Conservation (phyloP, 371 early-diverging fungal species). For the Actinomortierella wolfii region DNA sequence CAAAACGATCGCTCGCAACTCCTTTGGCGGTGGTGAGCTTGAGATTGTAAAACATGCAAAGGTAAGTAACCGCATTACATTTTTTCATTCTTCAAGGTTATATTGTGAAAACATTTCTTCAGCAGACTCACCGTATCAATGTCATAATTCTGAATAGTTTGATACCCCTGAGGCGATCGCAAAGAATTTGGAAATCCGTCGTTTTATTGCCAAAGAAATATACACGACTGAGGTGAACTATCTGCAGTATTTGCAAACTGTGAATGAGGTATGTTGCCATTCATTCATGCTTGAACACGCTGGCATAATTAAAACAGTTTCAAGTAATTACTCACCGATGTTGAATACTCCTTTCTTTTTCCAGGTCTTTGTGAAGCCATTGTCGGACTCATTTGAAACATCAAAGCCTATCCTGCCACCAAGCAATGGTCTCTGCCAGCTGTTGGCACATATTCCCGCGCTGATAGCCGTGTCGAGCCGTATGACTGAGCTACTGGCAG, state of each 20-base stretch:
- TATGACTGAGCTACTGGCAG: constrained; percentile 18
- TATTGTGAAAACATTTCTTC: too few relatives aligned
- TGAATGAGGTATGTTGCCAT: constrained; percentile 26
- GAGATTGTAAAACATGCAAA: constrained; percentile 41
- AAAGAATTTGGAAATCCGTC: constrained; percentile 43
- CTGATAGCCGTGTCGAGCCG: constrained; percentile 27
- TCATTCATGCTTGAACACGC: neutral
- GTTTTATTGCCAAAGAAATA: constrained; percentile 46
- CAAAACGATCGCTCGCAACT: constrained; percentile 42
- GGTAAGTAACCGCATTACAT: constrained; percentile 12
- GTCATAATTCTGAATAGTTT: constrained; percentile 27
- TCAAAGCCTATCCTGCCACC: constrained; percentile 43
- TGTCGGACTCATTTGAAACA: constrained; percentile 27
- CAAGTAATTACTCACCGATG: too few relatives aligned
- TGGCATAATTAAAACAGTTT: too few relatives aligned
- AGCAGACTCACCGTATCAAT: too few relatives aligned
- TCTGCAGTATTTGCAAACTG: constrained; percentile 37
- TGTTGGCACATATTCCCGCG: constrained; percentile 25
- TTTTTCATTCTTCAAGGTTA: neutral
- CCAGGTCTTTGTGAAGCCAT: constrained; percentile 37
- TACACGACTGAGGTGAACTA: constrained; percentile 44
- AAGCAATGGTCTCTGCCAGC: constrained; percentile 35
- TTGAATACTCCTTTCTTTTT: neutral
- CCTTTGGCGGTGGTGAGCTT: constrained; percentile 39
- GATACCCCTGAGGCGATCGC: constrained; percentile 42